Evolutionary conservation across 345 rosid species (phyloP).

Genomic region (Noccaea caerulescens): DNA sequence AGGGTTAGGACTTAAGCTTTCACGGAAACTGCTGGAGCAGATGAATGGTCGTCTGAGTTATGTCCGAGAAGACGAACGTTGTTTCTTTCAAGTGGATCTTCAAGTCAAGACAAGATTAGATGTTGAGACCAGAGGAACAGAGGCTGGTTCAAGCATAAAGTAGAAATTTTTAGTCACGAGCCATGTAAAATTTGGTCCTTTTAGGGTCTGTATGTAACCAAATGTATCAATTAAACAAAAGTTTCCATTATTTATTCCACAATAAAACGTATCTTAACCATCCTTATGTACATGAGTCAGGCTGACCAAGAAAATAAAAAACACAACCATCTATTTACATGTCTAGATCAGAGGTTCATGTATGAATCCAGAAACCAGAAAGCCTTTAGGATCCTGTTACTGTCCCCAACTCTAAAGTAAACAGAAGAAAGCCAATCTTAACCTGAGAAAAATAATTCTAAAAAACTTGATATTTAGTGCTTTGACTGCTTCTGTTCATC

Average conservation of each 20-base stretch:
- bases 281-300: constrained; percentile 14
- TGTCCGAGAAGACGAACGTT: constrained; percentile 52
- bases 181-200: constrained; percentile 10
- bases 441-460: not conserved
- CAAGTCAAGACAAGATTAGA: constrained; percentile 50
- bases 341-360: constrained; percentile 15
- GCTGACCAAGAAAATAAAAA: not conserved
- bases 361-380: not conserved
- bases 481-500: constrained; percentile 6
- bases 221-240: not conserved
- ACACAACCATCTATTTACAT: constrained; percentile 21
- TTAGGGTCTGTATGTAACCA: not conserved
- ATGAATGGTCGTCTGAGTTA: constrained; percentile 69
- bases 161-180: constrained; percentile 27
- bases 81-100: constrained; percentile 61
- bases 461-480: not conserved
- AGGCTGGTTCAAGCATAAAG: constrained; percentile 28
- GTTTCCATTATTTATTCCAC: constrained; percentile 18
- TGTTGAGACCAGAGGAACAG: constrained; percentile 28
- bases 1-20: constrained; percentile 58
- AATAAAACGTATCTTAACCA: constrained; percentile 7
- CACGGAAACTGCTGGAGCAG: constrained; percentile 54
- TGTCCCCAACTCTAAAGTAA: not conserved
- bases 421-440: constrained; percentile 2
- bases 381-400: not conserved